Conservation (phyloP, 2,329 filamentous ascomycete genomes). For the Neoscytalidium dimidiatum region DNA sequence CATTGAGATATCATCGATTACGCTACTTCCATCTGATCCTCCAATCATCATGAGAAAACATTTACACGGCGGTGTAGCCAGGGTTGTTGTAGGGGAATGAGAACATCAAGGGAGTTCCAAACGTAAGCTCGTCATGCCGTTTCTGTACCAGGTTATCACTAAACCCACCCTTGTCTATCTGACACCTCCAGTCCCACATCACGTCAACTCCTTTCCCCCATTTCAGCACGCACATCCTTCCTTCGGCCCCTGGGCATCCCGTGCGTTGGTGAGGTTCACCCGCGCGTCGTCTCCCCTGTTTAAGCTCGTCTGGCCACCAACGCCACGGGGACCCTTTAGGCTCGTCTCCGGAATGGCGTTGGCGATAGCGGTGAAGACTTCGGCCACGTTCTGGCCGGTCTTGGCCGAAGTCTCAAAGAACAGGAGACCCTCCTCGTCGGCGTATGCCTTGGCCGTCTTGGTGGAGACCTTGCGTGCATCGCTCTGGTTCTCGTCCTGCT, state of each 20-base stretch:
- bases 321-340: slow-evolving; percentile 82
- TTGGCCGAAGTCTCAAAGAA: slow-evolving; percentile 99
- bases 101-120: slow-evolving; percentile 6
- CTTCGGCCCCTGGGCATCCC: slow-evolving; percentile 71
- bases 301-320: slow-evolving; percentile 58
- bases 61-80: slow-evolving; percentile 6
- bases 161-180: neutral
- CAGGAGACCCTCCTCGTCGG: slow-evolving; percentile 87
- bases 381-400: slow-evolving; percentile 89
- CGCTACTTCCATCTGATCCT: neutral
- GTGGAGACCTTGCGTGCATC: slow-evolving; percentile 86
- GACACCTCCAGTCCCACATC: slow-evolving; percentile 1
- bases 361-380: slow-evolving; percentile 97
- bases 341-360: slow-evolving; percentile 98
- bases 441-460: slow-evolving; percentile 89
- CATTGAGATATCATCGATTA: neutral
- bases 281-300: slow-evolving; percentile 64
- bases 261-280: slow-evolving; percentile 77
- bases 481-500: slow-evolving; percentile 61
- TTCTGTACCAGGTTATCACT: slow-evolving; percentile 4
- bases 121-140: slow-evolving; percentile 9
- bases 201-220: neutral
- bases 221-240: slow-evolving; percentile 84
- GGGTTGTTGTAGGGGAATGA: neutral
- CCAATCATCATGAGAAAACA: neutral